phyloP scores from a whole-genome alignment of 1,284 basidiomycete species.

The Macrocystidia cucumis region DNA sequence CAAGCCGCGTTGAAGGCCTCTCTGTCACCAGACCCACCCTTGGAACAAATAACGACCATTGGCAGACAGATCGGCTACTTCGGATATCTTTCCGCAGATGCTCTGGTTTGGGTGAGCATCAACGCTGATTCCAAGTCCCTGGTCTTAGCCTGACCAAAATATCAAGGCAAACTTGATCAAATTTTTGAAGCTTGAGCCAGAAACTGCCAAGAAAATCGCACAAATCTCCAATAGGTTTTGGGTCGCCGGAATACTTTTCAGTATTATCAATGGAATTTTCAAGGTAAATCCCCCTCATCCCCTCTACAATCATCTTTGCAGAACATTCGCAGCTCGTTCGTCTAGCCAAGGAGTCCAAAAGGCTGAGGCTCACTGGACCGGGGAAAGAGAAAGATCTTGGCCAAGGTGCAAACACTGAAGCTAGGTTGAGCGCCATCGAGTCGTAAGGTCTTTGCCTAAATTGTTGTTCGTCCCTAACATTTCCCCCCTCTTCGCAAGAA shows the following conservation, averaged over 20 bases:
- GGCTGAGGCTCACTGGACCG: conserved; percentile 33
- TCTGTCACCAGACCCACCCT: conserved; percentile 44
- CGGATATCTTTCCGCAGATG: conserved; percentile 82
- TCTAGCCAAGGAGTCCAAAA: conserved; percentile 51
- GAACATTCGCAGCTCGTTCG: conserved; percentile 38
- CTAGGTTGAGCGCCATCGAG: conserved; percentile 48
- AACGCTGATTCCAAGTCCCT: conserved; percentile 1
- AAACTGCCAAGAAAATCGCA: conserved; percentile 58
- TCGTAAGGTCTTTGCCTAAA: conserved; percentile 49
- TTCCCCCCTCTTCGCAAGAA: conserved; percentile 32
- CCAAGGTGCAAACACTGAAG: conserved; percentile 60
- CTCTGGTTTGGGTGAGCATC: conserved; percentile 71
- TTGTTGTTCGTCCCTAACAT: no score
- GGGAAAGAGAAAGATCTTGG: conserved; percentile 59
- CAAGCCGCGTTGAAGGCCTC: conserved; percentile 87
- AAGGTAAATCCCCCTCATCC: conserved; percentile 37
- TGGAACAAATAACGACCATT: conserved; percentile 80
- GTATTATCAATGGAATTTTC: conserved; percentile 58
- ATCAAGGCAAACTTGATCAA: conserved; percentile 60
- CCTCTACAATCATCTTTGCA: background rate
- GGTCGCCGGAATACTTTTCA: conserved; percentile 83
- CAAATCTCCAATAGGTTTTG: conserved; percentile 84
- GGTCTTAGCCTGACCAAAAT: conserved; percentile 5
- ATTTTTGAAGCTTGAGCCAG: conserved; percentile 59
- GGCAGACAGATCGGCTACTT: conserved; percentile 88